A percentile compares a stretch with the other conserved stretches of the same genome.
These are phyloP conservation scores for Aspergillus eucalypticola DNA, from an alignment of 2,329 filamentous ascomycete genomes.

Conservation along the genomic window DNA sequence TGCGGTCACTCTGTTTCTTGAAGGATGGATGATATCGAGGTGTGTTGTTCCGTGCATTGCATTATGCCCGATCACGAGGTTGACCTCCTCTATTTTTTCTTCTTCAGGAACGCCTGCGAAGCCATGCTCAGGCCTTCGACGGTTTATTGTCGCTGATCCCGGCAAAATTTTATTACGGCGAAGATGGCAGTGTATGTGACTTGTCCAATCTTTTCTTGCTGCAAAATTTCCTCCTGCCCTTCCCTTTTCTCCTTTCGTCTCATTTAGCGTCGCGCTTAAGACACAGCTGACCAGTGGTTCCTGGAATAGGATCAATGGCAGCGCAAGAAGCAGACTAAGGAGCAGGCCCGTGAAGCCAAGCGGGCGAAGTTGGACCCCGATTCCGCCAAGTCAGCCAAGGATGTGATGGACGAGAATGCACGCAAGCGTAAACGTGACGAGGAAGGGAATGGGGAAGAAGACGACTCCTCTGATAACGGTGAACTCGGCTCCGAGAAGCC, in stretches of 20 bases:
- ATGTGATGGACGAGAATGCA: slow-evolving; percentile 85
- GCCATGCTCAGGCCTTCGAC: slow-evolving; percentile 74
- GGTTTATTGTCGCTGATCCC: slow-evolving; percentile 84
- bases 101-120: slow-evolving; percentile 49
- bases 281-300: slow-evolving; percentile 19
- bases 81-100: slow-evolving; percentile 27
- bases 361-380: slow-evolving; percentile 89
- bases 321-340: slow-evolving; percentile 93
- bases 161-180: slow-evolving; percentile 85
- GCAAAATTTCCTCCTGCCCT: slow-evolving; percentile 3
- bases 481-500: slow-evolving; percentile 53
- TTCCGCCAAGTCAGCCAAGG: slow-evolving; percentile 85
- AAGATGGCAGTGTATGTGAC: slow-evolving; percentile 74
- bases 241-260: slow-evolving; percentile 15
- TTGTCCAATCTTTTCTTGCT: slow-evolving; percentile 16
- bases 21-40: slow-evolving; percentile 43
- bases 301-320: slow-evolving; percentile 79
- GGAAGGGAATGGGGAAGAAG: slow-evolving; percentile 46
- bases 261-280: slow-evolving; percentile 17
- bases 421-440: slow-evolving; percentile 76
- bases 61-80: slow-evolving; percentile 20
- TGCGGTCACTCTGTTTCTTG: slow-evolving; percentile 9
- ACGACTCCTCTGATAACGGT: slow-evolving; percentile 43
- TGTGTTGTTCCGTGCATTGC: slow-evolving; percentile 26
- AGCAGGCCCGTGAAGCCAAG: slow-evolving; percentile 78